Evolutionary conservation across 1,139 yeast species (phyloP).

Genomic region (Suhomyces bribrorum): DNA sequence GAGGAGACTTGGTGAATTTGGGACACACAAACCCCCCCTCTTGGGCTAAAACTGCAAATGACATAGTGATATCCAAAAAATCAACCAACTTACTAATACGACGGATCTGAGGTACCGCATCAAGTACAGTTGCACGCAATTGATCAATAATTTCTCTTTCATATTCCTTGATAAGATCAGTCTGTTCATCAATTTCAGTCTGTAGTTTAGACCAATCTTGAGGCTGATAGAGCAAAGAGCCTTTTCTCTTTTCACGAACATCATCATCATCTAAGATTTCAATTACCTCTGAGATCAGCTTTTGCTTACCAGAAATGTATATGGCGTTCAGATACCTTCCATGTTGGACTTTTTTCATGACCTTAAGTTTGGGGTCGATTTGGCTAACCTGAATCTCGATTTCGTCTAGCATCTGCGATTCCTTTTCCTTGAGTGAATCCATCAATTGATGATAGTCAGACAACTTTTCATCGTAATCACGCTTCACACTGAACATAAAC

Average conservation of each 20-base stretch:
- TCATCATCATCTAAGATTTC: constrained; percentile 19
- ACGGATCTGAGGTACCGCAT: constrained; percentile 44
- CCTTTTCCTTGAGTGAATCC: constrained; percentile 27
- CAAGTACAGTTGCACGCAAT: constrained; percentile 42
- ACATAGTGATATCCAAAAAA: constrained; percentile 67
- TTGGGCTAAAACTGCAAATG: constrained; percentile 69
- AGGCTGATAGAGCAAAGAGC: constrained; percentile 34
- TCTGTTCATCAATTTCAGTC: constrained; percentile 24
- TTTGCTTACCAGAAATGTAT: constrained; percentile 34
- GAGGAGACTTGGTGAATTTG: constrained; percentile 47
- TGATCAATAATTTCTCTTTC: constrained; percentile 49
- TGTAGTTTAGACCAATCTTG: constrained; percentile 36
- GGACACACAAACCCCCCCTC: constrained; percentile 73
- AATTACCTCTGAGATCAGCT: constrained; percentile 25
- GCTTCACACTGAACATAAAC: constrained; percentile 28
- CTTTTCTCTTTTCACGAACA: constrained; percentile 33
- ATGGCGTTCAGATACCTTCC: constrained; percentile 37
- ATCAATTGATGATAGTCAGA: constrained; percentile 35
- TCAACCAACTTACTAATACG: constrained; percentile 53
- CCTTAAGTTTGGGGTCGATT: constrained; percentile 32
- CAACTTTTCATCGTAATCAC: constrained; percentile 31
- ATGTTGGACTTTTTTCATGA: constrained; percentile 31
- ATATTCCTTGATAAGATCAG: constrained; percentile 30
- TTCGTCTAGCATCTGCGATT: constrained; percentile 20
- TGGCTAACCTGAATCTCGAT: constrained; percentile 23